phyloP scores from a whole-genome alignment of 768 basidiomycete genomes.

The Tulasnella sp. region DNA sequence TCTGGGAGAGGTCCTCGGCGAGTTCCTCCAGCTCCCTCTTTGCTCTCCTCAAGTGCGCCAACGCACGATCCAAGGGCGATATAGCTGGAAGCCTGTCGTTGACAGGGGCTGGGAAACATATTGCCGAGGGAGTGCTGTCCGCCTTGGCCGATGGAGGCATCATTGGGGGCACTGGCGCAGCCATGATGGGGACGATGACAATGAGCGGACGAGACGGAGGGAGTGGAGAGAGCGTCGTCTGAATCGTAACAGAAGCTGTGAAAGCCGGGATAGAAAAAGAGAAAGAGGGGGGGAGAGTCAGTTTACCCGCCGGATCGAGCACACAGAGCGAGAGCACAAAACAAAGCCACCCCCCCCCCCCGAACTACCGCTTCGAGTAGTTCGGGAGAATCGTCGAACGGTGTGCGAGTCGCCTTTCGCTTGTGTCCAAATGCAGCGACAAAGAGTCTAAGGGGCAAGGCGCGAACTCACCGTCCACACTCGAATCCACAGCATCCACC shows the following conservation, averaged over 20 bases:
- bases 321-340: not conserved
- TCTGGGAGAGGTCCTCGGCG: constrained; percentile 10
- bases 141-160: not conserved
- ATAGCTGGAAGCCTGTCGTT: not conserved
- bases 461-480: constrained; percentile 10
- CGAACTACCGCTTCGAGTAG: not conserved
- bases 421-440: not conserved
- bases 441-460: not conserved
- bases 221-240: constrained; percentile 4
- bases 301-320: not conserved
- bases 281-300: not conserved
- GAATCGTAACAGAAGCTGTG: constrained; percentile 2
- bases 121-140: constrained; percentile 15
- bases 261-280: not conserved
- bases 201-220: constrained; percentile 11
- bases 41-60: constrained; percentile 4
- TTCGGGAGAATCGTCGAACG: not conserved
- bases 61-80: constrained; percentile 7
- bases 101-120: constrained; percentile 10
- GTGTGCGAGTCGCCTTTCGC: not conserved
- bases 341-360: not conserved
- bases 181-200: constrained; percentile 12
- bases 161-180: not conserved
- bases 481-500: constrained; percentile 11
- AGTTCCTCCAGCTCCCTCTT: constrained; percentile 14